Evolutionary conservation across 768 basidiomycete species (phyloP).

Genomic region (Lyophyllum decastes): DNA sequence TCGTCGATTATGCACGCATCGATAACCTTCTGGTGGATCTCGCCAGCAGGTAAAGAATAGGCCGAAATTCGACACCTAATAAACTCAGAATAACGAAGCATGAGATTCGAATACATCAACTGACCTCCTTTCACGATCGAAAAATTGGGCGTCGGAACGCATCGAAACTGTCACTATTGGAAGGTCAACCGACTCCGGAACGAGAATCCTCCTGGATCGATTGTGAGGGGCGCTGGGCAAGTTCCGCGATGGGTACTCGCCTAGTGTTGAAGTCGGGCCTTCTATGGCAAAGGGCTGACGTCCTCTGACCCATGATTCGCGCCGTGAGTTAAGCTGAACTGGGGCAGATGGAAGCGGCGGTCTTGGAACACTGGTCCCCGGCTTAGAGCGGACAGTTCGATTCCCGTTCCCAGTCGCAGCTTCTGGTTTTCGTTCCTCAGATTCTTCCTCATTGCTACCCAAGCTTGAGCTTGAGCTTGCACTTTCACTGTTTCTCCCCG

Average conservation of each 20-base stretch:
- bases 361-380: background rate
- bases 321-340: background rate
- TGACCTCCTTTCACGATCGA: conserved; percentile 33
- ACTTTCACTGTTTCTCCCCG: background rate
- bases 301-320: background rate
- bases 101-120: background rate
- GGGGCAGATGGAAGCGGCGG: too few species aligned
- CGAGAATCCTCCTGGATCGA: conserved; percentile 28
- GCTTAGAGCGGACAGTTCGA: background rate
- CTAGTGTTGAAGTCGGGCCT: background rate
- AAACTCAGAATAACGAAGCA: conserved; percentile 14
- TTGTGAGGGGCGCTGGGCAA: conserved; percentile 25
- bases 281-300: background rate
- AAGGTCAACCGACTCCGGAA: conserved; percentile 23
- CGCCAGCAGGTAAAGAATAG: conserved; percentile 38
- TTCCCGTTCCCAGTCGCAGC: background rate
- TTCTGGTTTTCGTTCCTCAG: too few species aligned
- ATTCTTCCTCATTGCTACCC: background rate
- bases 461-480: background rate
- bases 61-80: conserved; percentile 35
- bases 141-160: conserved; percentile 47
- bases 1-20: conserved; percentile 46
- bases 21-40: conserved; percentile 39
- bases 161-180: conserved; percentile 46
- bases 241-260: background rate